A percentile compares a stretch with the other conserved stretches of the same genome.
Evolutionary conservation across 2,329 filamentous ascomycete species (phyloP).

Genomic region (Xylaria sp.): DNA sequence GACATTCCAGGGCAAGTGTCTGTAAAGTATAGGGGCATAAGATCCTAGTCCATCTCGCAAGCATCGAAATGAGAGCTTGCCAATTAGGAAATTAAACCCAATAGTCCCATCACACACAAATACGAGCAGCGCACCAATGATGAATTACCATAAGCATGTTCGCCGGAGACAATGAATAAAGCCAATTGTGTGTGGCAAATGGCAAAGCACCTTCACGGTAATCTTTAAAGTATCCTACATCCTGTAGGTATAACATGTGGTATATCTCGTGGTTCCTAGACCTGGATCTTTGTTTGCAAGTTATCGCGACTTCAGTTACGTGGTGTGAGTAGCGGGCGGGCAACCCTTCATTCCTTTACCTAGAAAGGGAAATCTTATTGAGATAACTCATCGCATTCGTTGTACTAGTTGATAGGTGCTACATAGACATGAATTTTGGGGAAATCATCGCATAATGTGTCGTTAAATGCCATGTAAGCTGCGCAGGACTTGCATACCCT

Average conservation of each 20-base stretch:
- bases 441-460: constrained; percentile 6
- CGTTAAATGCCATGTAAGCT: background rate
- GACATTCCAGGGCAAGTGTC: background rate
- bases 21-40: constrained; percentile 5
- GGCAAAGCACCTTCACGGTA: too few species aligned
- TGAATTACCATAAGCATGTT: background rate
- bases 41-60: background rate
- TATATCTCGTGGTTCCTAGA: too few species aligned
- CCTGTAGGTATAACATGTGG: too few species aligned
- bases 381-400: background rate
- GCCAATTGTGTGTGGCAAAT: background rate
- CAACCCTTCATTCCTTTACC: too few species aligned
- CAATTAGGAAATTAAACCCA: constrained; percentile 7
- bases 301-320: too few species aligned
- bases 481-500: background rate
- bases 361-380: background rate
- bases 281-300: too few species aligned
- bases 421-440: background rate
- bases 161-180: background rate
- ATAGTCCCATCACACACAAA: background rate
- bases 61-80: constrained; percentile 20
- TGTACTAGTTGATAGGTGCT: background rate
- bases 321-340: too few species aligned
- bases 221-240: too few species aligned
- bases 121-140: background rate